phyloP scores from a whole-genome alignment of 345 rosid genomes.

The Salix viminalis region DNA sequence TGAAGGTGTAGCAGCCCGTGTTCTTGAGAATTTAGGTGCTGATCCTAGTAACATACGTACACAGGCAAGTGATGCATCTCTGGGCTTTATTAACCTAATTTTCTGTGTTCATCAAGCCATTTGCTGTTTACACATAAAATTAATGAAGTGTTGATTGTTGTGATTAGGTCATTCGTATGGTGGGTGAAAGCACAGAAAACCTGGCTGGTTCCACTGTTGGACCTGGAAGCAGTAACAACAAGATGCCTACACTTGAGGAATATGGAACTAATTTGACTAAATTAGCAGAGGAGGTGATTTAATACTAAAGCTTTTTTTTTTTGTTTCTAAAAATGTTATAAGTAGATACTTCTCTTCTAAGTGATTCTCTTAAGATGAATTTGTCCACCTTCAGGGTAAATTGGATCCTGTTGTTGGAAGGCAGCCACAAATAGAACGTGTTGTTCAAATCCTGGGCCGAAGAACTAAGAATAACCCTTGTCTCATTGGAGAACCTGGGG shows the following conservation, averaged over 20 bases:
- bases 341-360: not conserved
- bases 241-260: slow-evolving; percentile 98
- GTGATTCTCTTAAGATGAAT: not conserved
- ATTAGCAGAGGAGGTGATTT: slow-evolving; percentile 85
- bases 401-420: slow-evolving; percentile 99
- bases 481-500: slow-evolving; percentile 99
- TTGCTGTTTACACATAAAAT: not conserved
- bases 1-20: slow-evolving; percentile 99
- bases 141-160: slow-evolving; percentile 8
- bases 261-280: slow-evolving; percentile 97
- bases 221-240: slow-evolving; percentile 65
- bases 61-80: slow-evolving; percentile 53
- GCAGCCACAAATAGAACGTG: slow-evolving; percentile 92
- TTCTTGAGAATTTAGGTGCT: slow-evolving; percentile 90
- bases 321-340: not conserved
- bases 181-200: slow-evolving; percentile 85
- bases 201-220: slow-evolving; percentile 71
- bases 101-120: not conserved
- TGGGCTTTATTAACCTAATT: slow-evolving; percentile 1
- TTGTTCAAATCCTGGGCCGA: slow-evolving; percentile 91
- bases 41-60: slow-evolving; percentile 89
- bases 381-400: slow-evolving; percentile 59
- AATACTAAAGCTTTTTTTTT: not conserved
- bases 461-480: slow-evolving; percentile 97
- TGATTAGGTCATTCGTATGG: slow-evolving; percentile 91